Conservation (phyloP, 1,284 basidiomycete genomes). For the Pseudozyma sp. region DNA sequence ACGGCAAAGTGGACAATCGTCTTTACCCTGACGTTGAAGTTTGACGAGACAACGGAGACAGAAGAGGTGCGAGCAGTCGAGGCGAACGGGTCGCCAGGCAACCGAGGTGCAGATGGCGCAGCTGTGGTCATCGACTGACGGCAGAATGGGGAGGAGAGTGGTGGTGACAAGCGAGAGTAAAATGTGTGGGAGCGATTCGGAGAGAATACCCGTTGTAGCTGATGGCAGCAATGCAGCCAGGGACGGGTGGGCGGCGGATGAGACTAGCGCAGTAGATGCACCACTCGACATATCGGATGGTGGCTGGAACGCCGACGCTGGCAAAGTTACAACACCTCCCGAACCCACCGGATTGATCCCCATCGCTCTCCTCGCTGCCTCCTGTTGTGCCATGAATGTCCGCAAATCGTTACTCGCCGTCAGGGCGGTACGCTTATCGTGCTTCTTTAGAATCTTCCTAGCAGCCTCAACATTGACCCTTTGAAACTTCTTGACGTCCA, state of each 20-base stretch:
- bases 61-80: slow-evolving; percentile 88
- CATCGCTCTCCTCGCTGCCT: slow-evolving; percentile 39
- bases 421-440: slow-evolving; percentile 82
- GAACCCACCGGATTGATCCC: slow-evolving; percentile 40
- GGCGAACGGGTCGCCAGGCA: slow-evolving; percentile 74
- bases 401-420: slow-evolving; percentile 69
- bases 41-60: slow-evolving; percentile 91
- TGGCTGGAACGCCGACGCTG: slow-evolving; percentile 29
- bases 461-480: slow-evolving; percentile 85
- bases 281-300: slow-evolving; percentile 12
- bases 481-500: slow-evolving; percentile 85
- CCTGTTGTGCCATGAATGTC: slow-evolving; percentile 59
- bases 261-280: slow-evolving; percentile 38
- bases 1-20: slow-evolving; percentile 84
- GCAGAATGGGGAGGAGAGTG: slow-evolving; percentile 84
- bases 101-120: slow-evolving; percentile 71
- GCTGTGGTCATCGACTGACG: slow-evolving; percentile 79
- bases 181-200: slow-evolving; percentile 76
- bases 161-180: slow-evolving; percentile 87
- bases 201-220: slow-evolving; percentile 57
- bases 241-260: slow-evolving; percentile 53
- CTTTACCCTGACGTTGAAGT: slow-evolving; percentile 86
- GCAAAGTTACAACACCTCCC: slow-evolving; percentile 39
- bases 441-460: slow-evolving; percentile 83
- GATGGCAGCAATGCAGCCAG: slow-evolving; percentile 60